A percentile compares a stretch with the other conserved stretches of the same genome.
These are phyloP conservation scores for Curvularia spicifera DNA, from an alignment of 2,329 filamentous ascomycete species.

Conservation along the genomic window DNA sequence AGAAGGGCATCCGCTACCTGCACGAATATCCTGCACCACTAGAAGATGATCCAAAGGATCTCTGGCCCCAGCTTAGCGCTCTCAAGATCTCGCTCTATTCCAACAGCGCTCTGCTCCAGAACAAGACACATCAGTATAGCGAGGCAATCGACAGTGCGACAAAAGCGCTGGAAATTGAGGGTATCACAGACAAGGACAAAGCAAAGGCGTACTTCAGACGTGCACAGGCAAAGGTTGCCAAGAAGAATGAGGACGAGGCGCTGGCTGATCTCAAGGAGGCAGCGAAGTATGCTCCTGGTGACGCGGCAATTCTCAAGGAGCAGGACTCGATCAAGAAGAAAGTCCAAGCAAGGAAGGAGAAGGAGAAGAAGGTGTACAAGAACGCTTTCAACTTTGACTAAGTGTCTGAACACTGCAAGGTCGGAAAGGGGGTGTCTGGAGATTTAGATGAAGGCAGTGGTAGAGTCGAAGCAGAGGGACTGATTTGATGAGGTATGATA, in stretches of 20 bases:
- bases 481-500: not conserved
- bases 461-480: not conserved
- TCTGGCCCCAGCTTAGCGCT: slow-evolving; percentile 69
- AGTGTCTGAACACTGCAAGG: not conserved
- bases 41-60: slow-evolving; percentile 73
- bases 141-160: slow-evolving; percentile 74
- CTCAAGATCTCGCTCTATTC: slow-evolving; percentile 86
- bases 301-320: slow-evolving; percentile 77
- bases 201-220: slow-evolving; percentile 90
- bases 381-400: slow-evolving; percentile 74
- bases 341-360: slow-evolving; percentile 74
- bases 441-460: not conserved
- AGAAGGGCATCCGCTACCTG: slow-evolving; percentile 88
- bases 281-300: slow-evolving; percentile 63
- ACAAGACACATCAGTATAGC: slow-evolving; percentile 76
- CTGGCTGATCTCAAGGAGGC: slow-evolving; percentile 54
- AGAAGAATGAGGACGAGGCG: slow-evolving; percentile 86
- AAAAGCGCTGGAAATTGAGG: slow-evolving; percentile 71
- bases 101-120: slow-evolving; percentile 84
- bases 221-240: slow-evolving; percentile 73
- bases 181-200: slow-evolving; percentile 74
- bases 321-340: slow-evolving; percentile 78
- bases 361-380: slow-evolving; percentile 90
- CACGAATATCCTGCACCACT: slow-evolving; percentile 77
- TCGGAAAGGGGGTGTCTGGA: not conserved